These are phyloP conservation scores for Daldinia sp. DNA, from an alignment of 2,329 filamentous ascomycete species.

Conservation along the genomic window DNA sequence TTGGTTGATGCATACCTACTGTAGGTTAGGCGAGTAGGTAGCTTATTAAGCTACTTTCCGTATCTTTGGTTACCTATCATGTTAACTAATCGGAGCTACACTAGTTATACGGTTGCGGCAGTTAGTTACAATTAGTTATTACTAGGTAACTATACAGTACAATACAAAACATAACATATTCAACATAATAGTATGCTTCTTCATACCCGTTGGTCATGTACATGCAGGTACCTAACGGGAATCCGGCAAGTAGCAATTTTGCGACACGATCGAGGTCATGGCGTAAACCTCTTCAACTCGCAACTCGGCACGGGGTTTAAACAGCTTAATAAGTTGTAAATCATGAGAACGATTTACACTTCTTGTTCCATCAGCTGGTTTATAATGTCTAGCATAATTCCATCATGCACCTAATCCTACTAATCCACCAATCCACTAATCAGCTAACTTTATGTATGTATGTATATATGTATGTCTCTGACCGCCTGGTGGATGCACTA, in stretches of 20 bases:
- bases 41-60: constrained; percentile 26
- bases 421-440: not conserved
- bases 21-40: no score
- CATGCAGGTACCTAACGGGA: not conserved
- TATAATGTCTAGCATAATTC: not conserved
- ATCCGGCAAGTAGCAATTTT: constrained; percentile 15
- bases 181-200: no score
- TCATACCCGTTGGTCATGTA: no score
- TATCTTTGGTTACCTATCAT: not conserved
- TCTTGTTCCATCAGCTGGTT: constrained; percentile 1
- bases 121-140: no score
- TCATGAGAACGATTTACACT: not conserved
- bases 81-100: not conserved
- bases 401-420: not conserved
- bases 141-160: no score
- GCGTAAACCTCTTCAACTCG: constrained; percentile 12
- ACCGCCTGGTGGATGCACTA: constrained; percentile 16
- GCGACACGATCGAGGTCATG: constrained; percentile 6
- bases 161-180: not conserved
- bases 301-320: constrained; percentile 6
- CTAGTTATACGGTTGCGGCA: no score
- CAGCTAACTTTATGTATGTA: not conserved
- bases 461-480: constrained; percentile 5
- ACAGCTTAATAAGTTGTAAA: not conserved
- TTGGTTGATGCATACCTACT: not conserved